Evolutionary conservation across 306 rosid genomes (phyloP).

Genomic region (Begonia loranthoides): DNA sequence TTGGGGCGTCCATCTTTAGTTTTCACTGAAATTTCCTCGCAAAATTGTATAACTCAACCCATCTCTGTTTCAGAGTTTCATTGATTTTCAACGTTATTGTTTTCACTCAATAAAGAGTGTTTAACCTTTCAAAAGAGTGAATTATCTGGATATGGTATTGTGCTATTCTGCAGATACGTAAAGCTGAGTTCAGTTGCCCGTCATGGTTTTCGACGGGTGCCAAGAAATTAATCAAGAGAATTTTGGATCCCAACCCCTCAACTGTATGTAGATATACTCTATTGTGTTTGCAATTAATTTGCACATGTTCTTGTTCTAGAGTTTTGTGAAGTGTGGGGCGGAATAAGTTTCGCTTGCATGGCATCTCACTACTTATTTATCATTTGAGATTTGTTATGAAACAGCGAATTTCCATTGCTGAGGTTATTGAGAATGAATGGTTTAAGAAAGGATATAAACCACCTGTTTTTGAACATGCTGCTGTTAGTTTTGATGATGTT

Average conservation of each 20-base stretch:
- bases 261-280: slow-evolving; percentile 38
- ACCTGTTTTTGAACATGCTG: slow-evolving; percentile 62
- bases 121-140: too few relatives aligned
- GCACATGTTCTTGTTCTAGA: background rate
- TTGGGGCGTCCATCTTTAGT: too few relatives aligned
- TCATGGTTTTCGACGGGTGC: slow-evolving; percentile 93
- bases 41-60: too few relatives aligned
- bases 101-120: too few relatives aligned
- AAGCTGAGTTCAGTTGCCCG: slow-evolving; percentile 75
- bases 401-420: slow-evolving; percentile 79
- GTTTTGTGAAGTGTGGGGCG: background rate
- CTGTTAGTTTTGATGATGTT: slow-evolving; percentile 61
- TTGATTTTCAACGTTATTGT: too few relatives aligned
- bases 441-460: slow-evolving; percentile 88
- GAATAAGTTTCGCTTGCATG: background rate
- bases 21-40: too few relatives aligned
- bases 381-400: slow-evolving; percentile 12
- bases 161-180: slow-evolving; percentile 48
- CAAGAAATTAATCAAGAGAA: slow-evolving; percentile 71
- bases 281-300: background rate
- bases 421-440: slow-evolving; percentile 86
- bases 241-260: slow-evolving; percentile 79
- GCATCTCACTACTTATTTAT: slow-evolving; percentile 4
- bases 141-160: too few relatives aligned
- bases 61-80: too few relatives aligned